phyloP scores from a whole-genome alignment of 2,329 filamentous ascomycete genomes.

The Talaromyces funiculosus region DNA sequence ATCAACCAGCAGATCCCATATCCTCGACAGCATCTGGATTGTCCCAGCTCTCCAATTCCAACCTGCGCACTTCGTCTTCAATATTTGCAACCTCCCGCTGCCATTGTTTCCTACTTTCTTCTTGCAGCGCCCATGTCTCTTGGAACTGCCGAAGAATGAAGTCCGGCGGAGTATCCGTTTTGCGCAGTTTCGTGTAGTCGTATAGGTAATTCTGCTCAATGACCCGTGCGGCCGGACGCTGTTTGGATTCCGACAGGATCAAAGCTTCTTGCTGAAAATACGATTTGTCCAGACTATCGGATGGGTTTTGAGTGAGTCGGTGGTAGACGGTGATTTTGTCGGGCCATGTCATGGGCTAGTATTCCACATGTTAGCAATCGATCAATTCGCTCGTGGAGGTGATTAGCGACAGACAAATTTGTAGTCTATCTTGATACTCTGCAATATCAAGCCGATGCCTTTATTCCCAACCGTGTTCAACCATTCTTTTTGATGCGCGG shows the following conservation, averaged over 20 bases:
- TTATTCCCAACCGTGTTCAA: conserved; percentile 60
- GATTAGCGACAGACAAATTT: conserved; percentile 63
- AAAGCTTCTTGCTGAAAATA: conserved; percentile 49
- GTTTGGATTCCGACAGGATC: conserved; percentile 69
- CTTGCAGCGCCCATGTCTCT: conserved; percentile 56
- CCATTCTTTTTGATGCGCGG: conserved; percentile 60
- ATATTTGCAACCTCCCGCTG: conserved; percentile 52
- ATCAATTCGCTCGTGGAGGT: neutral
- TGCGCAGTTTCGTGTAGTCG: conserved; percentile 59
- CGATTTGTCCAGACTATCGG: conserved; percentile 24
- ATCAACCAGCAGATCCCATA: conserved; percentile 44
- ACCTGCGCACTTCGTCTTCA: conserved; percentile 49
- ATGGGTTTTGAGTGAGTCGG: conserved; percentile 58
- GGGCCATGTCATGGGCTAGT: conserved; percentile 73
- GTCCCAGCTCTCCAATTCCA: conserved; percentile 74
- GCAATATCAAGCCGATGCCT: conserved; percentile 67
- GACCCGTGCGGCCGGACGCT: conserved; percentile 66
- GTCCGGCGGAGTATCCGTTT: conserved; percentile 48
- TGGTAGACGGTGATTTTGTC: conserved; percentile 80
- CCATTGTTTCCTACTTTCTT: conserved; percentile 51
- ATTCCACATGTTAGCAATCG: neutral
- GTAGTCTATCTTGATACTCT: conserved; percentile 74
- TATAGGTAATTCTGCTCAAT: conserved; percentile 76
- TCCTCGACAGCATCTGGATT: conserved; percentile 66
- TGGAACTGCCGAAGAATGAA: conserved; percentile 60